Evolutionary conservation across 306 rosid species (phyloP), one percentile per base, ranked within the genome.

Genomic region (Bauhinia variegata): DNA sequence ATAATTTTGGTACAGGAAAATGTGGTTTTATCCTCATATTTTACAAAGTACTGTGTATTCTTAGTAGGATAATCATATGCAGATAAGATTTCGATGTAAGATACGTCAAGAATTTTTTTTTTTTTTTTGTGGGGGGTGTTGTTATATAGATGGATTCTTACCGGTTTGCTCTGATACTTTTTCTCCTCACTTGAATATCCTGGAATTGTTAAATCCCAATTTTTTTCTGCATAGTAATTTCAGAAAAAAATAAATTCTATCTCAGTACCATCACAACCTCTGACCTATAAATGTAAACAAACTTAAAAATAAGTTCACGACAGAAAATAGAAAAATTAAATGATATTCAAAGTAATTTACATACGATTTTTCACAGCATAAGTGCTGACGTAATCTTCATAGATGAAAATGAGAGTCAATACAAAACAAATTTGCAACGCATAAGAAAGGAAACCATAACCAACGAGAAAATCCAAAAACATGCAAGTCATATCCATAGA

Each of bases 141-240:
- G 54, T 28, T 65, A n/a, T 17, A 54, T 4, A 3, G 52, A 73
- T 53, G 41, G 37, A 43, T 70, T 55, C 99, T 85, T 74, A 90
- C 97, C 60, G 82, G 72, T 82, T 74, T 90, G 75, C 72, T 85
- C 63, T 79, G 90, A 76, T 60, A 7, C 85, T 86, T 95, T 82
- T 82, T 76, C 71, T 90, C 97, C 67, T 95, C 97, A 70, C 84
- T 86, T 51, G 96, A 86, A 81, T 88, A 95, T 69, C 92, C 97
- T 1, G 99, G 95, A 80, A 95, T 41, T n/a, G 83, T 82, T 83
- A 88, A 70, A 56, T 82, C 76, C 91, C 95, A 95, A 73, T 88
- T 88, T 73, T 88, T 88, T 83, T 95, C 99, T 95, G 97, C 81
- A 81, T 15, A 64, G 39, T 72, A 58, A 49, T 74, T 75, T 18